Percentiles rank a stretch among this genome's conserved stretches.
Conservation (phyloP, 2,329 filamentous ascomycete species). For the Cladophialophora yegresii region DNA sequence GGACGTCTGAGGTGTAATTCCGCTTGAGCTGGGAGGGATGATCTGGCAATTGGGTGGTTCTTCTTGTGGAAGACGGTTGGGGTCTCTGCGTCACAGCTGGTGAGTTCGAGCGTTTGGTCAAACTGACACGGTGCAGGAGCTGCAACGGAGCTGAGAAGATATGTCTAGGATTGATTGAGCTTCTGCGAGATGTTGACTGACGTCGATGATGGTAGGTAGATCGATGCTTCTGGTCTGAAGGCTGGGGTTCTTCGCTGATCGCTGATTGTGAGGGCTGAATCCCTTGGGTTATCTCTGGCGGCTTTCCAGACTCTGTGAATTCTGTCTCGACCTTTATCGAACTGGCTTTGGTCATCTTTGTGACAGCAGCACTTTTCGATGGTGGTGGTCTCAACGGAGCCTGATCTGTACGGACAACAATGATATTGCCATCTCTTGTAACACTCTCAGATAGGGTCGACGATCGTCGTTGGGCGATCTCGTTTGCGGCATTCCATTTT, state of each 20-base stretch:
- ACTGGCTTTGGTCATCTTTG: conserved; percentile 1
- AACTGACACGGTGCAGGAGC: conserved; percentile 18
- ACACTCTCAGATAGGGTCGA: conserved; percentile 4
- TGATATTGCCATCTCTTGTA: conserved; percentile 4
- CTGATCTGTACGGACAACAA: conserved; percentile 26
- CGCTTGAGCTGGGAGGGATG: conserved; percentile 28
- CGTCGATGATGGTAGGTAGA: background rate
- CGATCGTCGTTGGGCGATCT: conserved; percentile 1
- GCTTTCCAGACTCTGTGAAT: conserved; percentile 11
- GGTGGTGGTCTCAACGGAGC: conserved; percentile 25
- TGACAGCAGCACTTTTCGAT: conserved; percentile 1
- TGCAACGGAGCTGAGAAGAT: conserved; percentile 29
- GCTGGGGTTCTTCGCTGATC: background rate
- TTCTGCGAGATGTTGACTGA: conserved; percentile 15
- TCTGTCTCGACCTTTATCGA: conserved; percentile 28
- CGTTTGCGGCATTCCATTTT: conserved; percentile 18
- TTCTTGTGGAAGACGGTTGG: background rate
- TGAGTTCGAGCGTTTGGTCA: conserved; percentile 7
- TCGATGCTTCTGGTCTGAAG: background rate
- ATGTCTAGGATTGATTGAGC: conserved; percentile 24
- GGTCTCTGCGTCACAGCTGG: background rate
- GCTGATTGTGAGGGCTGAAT: background rate
- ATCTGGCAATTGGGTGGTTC: conserved; percentile 17
- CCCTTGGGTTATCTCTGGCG: background rate
- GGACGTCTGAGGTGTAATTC: conserved; percentile 30